Evolutionary conservation across 1,284 basidiomycete genomes (phyloP).

Genomic region (Fomitopsis betulina): DNA sequence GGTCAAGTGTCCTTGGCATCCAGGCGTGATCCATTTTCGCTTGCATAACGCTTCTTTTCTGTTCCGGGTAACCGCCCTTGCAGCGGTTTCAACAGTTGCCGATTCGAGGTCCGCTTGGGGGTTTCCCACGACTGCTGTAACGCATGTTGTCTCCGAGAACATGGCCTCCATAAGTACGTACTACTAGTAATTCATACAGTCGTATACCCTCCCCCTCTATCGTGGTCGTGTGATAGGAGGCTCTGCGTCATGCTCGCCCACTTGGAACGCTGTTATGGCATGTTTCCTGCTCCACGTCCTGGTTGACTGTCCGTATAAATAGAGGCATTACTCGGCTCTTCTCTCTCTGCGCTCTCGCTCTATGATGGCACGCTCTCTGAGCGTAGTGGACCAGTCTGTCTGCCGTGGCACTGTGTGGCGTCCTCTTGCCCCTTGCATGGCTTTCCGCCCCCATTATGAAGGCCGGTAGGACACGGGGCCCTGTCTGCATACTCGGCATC

Average conservation of each 20-base stretch:
- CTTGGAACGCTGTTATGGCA: not conserved
- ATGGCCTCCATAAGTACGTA: no score
- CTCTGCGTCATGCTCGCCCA: not conserved
- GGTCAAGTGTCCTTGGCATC: constrained; percentile 4
- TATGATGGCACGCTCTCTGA: not conserved
- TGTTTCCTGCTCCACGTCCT: not conserved
- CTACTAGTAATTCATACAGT: no score
- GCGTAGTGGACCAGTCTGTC: constrained; percentile 26
- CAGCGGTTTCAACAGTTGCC: constrained; percentile 1
- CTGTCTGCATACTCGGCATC: constrained; percentile 31
- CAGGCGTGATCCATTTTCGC: constrained; percentile 14
- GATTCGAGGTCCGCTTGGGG: not conserved
- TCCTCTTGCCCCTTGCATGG: constrained; percentile 52
- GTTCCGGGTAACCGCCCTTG: constrained; percentile 21
- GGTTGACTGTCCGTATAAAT: not conserved
- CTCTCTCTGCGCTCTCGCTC: not conserved
- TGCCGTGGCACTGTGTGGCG: constrained; percentile 38
- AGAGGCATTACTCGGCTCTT: not conserved
- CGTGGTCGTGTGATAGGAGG: not conserved
- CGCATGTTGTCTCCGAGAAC: not conserved
- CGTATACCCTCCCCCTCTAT: not conserved
- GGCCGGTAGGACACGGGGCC: constrained; percentile 31
- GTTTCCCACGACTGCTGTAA: constrained; percentile 4
- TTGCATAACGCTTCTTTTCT: constrained; percentile 19
- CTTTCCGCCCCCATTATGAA: constrained; percentile 58